Conservation (phyloP, 78 protist genomes). For the Anaeramoeba flamelloides region DNA sequence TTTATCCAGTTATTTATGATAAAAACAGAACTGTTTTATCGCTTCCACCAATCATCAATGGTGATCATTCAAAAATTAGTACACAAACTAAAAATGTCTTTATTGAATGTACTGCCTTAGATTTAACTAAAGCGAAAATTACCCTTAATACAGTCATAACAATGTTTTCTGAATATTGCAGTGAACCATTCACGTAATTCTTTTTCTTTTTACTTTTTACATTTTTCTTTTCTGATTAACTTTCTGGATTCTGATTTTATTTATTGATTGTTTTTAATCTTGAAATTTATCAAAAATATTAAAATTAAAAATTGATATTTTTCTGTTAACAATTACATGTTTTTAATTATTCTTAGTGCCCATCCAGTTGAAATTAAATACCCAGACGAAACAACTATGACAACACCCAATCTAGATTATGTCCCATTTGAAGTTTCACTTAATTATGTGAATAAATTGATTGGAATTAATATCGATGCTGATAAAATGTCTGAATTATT, state of each 20-base stretch:
- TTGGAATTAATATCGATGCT: background rate
- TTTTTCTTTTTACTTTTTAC: too few species aligned
- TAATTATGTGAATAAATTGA: background rate
- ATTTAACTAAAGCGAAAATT: conserved; percentile 69
- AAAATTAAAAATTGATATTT: too few species aligned
- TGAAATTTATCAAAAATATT: too few species aligned
- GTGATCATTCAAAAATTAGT: conserved; percentile 86
- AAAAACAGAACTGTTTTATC: conserved; percentile 42
- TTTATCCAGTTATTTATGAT: conserved; percentile 14
- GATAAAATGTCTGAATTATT: background rate
- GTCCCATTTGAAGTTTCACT: background rate
- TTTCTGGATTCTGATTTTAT: too few species aligned
- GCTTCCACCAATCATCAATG: conserved; percentile 98
- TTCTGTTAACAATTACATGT: too few species aligned
- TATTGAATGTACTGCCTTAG: conserved; percentile 93
- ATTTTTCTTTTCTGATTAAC: too few species aligned
- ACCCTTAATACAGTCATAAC: conserved; percentile 76
- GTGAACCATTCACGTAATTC: conserved; percentile 27
- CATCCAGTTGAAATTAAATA: too few species aligned
- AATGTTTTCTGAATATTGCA: conserved; percentile 66
- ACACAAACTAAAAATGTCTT: conserved; percentile 90
- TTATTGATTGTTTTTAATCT: too few species aligned
- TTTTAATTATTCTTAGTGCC: too few species aligned
- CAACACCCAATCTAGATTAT: background rate
- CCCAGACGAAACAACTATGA: background rate